phyloP scores from a whole-genome alignment of 176 grass and related monocot species.

The Aegilops speltoides region DNA sequence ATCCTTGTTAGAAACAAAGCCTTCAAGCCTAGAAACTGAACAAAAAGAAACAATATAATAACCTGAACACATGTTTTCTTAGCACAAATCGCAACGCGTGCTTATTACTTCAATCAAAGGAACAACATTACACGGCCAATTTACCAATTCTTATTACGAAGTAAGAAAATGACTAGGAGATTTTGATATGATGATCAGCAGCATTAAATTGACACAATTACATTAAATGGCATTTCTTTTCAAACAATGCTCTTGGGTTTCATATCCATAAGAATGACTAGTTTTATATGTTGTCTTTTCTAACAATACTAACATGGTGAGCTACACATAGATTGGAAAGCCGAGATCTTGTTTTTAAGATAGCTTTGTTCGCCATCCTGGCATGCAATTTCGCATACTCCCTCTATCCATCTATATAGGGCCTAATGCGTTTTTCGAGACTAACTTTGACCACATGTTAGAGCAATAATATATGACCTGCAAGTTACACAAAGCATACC shows the following conservation, averaged over 20 bases:
- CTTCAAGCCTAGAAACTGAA: conserved; percentile 99
- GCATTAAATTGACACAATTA: background rate
- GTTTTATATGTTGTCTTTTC: background rate
- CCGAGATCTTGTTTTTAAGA: background rate
- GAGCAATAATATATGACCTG: too few species aligned
- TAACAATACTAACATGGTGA: background rate
- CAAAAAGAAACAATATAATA: conserved; percentile 17
- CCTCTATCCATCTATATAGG: too few species aligned
- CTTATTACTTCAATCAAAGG: conserved; percentile 19
- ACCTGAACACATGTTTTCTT: conserved; percentile 30
- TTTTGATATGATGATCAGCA: conserved; percentile 3
- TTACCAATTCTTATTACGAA: background rate
- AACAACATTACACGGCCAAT: background rate
- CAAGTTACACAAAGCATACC: too few species aligned
- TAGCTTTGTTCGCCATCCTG: background rate
- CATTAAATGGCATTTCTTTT: background rate
- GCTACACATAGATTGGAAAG: background rate
- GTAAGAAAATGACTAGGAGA: background rate
- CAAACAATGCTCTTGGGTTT: background rate
- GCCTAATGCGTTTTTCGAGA: too few species aligned
- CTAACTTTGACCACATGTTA: too few species aligned
- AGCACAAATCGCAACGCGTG: conserved; percentile 18
- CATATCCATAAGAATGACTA: background rate
- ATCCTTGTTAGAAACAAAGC: conserved; percentile 96
- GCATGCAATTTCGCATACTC: background rate